Conservation (phyloP, 768 basidiomycete genomes). For the Phanerodontia chrysosporium region DNA sequence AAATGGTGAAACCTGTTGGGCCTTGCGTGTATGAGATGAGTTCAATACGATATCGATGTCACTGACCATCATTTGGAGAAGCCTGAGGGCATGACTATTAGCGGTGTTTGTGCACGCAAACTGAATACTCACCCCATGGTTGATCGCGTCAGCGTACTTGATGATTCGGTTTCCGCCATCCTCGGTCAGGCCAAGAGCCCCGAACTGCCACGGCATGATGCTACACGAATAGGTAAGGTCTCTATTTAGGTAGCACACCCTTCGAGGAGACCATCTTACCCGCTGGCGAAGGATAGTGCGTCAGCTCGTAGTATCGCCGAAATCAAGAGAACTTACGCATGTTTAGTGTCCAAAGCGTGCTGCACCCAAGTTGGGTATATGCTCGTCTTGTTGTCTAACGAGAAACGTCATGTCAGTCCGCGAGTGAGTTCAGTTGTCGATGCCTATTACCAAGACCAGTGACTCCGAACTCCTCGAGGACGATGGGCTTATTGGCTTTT, state of each 20-base stretch:
- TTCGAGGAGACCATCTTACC: conserved; percentile 8
- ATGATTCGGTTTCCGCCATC: conserved; percentile 48
- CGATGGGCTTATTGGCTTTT: conserved; percentile 29
- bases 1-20: conserved; percentile 42
- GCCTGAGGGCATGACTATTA: conserved; percentile 27
- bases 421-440: not conserved
- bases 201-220: conserved; percentile 61
- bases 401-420: not conserved
- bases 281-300: conserved; percentile 5
- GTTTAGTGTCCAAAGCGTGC: conserved; percentile 42
- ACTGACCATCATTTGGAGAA: conserved; percentile 51
- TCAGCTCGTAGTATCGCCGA: not conserved
- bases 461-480: conserved; percentile 31
- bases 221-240: too few relatives aligned
- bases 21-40: not conserved
- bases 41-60: not conserved
- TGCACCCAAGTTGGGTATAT: conserved; percentile 51
- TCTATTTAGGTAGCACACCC: too few relatives aligned
- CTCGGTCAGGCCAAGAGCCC: conserved; percentile 44
- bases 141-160: conserved; percentile 51
- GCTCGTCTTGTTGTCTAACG: conserved; percentile 42
- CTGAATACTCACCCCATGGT: conserved; percentile 34
- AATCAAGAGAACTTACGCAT: conserved; percentile 36
- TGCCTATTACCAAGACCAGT: conserved; percentile 34
- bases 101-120: conserved; percentile 3